Evolutionary conservation across 805 yeast genomes (phyloP).

Genomic region (Sugiyamaella mastotermitis): DNA sequence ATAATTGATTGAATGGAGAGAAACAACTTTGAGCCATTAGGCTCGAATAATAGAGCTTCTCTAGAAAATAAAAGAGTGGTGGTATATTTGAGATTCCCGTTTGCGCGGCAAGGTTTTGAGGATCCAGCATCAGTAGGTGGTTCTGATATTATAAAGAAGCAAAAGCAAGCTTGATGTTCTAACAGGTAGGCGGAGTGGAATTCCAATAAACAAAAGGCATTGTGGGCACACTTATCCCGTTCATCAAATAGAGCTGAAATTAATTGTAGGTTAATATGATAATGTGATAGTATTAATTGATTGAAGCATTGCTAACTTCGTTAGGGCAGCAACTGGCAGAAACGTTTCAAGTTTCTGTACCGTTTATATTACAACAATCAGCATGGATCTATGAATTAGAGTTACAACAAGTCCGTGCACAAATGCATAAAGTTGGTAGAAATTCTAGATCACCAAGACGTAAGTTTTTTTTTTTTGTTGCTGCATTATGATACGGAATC

Average conservation of each 20-base stretch:
- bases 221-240: slow-evolving; percentile 31
- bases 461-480: too few relatives aligned
- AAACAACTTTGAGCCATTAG: too few relatives aligned
- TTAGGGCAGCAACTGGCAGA: slow-evolving; percentile 19
- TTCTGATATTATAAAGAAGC: background rate
- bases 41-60: too few relatives aligned
- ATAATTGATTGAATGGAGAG: too few relatives aligned
- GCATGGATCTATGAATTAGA: slow-evolving; percentile 38
- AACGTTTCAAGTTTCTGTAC: slow-evolving; percentile 32
- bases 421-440: slow-evolving; percentile 24
- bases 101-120: slow-evolving; percentile 35
- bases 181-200: slow-evolving; percentile 27
- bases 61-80: too few relatives aligned
- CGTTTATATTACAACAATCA: slow-evolving; percentile 36
- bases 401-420: slow-evolving; percentile 29
- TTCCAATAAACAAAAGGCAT: slow-evolving; percentile 26
- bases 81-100: slow-evolving; percentile 41
- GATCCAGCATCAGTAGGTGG: slow-evolving; percentile 33
- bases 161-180: background rate
- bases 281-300: background rate
- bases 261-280: slow-evolving; percentile 24
- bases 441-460: background rate
- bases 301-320: background rate
- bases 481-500: too few relatives aligned
- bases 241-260: slow-evolving; percentile 29